These are phyloP conservation scores for Lipomyces chichibuensis DNA, from an alignment of 805 yeast genomes.

Conservation along the genomic window DNA sequence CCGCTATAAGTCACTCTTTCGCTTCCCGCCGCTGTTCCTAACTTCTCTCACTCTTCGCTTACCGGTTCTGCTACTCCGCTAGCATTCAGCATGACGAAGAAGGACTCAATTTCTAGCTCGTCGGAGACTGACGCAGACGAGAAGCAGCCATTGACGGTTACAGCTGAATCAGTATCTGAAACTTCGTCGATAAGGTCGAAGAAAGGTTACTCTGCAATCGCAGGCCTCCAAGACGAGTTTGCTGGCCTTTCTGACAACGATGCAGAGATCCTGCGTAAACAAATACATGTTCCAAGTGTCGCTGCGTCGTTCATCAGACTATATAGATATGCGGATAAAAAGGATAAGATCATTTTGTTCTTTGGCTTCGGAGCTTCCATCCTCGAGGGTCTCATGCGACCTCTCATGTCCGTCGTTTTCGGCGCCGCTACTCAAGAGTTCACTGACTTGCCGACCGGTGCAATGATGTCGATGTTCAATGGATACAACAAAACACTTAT, in stretches of 20 bases:
- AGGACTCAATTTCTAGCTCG: neutral
- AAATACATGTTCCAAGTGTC: conserved; percentile 38
- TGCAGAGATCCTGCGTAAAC: conserved; percentile 43
- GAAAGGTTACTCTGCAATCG: conserved; percentile 27
- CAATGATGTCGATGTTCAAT: conserved; percentile 6
- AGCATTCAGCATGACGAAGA: neutral
- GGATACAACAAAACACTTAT: conserved; percentile 13
- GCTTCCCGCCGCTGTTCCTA: neutral
- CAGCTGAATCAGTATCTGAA: neutral
- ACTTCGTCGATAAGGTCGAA: neutral
- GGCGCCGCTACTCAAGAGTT: conserved; percentile 48
- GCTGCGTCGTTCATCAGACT: conserved; percentile 39
- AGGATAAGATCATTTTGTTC: conserved; percentile 40
- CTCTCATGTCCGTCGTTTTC: conserved; percentile 46
- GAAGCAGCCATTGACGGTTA: conserved; percentile 11
- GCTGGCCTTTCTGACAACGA: conserved; percentile 41
- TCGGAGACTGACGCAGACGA: conserved; percentile 8
- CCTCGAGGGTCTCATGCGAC: conserved; percentile 48
- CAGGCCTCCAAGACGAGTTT: conserved; percentile 35
- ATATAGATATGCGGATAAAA: conserved; percentile 44
- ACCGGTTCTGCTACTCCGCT: neutral
- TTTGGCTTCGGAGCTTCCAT: conserved; percentile 44
- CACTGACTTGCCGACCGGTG: conserved; percentile 33
- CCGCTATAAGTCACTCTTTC: neutral
- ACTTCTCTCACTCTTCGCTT: neutral